Base-by-base conservation (phyloP, 352 stramenopile species). In the Pythium biforme region DNA sequence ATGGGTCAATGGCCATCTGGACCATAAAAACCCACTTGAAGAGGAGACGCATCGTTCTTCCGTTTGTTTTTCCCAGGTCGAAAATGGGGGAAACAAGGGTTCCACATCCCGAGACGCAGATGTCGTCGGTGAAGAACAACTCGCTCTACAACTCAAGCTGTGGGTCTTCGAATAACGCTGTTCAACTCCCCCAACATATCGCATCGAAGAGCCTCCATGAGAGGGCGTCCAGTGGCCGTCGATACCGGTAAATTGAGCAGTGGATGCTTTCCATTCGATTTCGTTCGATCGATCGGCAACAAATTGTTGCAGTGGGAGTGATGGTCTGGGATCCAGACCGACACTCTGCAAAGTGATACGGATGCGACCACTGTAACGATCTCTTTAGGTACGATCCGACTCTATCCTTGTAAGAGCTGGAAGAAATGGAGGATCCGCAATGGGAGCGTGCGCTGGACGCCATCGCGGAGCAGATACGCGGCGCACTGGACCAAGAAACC, bases 251-350 rank as follows among this genome's bases (percentile, higher is more conserved):
- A 15, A 37, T 11, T 37, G 14, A 14, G 10, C 31, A 37, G 31
- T 51, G n/a, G n/a, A n/a, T n/a, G 22, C 25, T 34, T 34, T 53
- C 46, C 23, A 8, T 19, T 51, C 20, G 23, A 33, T 4, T 7
- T 11, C 20, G 45, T 2, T 11, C 10, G 4, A 3, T 39, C n/a
- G 20, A 29, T 55, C 33, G 43, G 46, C 60, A 51, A 51, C 60
- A 62, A 62, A 9, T 62, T 69, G 48, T 60, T 64, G 55, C 55
- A 60, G 34, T 55, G 53, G 33, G 62, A 69, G 49, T 69, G 62
- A 69, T 64, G 37, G 55, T 69, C 10, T 11, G 5, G 22, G 23
- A 47, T 68, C 26, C 48, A 33, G 20, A 64, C 48, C 40, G 51
- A 47, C 54, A 69, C 33, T 63, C 62, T 55, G 31, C 19, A 19